phyloP scores from a whole-genome alignment of 139 green algal species.

The Ostreobium quekettii region DNA sequence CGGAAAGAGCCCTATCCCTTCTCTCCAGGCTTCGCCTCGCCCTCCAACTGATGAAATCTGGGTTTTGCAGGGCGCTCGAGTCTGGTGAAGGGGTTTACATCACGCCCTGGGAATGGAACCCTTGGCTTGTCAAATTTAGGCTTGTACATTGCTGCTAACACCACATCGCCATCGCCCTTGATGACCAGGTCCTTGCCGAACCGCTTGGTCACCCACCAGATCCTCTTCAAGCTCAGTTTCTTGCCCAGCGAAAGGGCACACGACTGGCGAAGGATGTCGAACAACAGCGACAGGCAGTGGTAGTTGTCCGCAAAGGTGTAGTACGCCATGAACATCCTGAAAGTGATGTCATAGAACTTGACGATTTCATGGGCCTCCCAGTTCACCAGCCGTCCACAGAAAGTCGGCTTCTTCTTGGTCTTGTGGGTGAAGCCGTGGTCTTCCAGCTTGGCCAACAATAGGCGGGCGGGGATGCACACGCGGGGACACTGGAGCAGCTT shows the following conservation, averaged over 20 bases:
- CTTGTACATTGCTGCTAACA: background rate
- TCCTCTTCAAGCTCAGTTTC: constrained; percentile 10
- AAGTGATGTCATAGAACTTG: constrained; percentile 11
- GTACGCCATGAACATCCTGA: constrained; percentile 7
- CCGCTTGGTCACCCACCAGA: background rate
- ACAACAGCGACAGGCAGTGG: constrained; percentile 9
- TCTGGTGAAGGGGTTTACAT: constrained; percentile 7
- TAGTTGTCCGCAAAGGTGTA: constrained; percentile 17
- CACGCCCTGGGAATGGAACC: background rate
- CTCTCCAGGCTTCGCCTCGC: too few species aligned
- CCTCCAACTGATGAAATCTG: too few species aligned
- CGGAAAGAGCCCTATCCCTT: too few species aligned
- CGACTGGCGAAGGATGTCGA: constrained; percentile 9
- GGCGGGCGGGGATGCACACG: constrained; percentile 11
- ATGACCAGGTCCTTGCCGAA: constrained; percentile 13
- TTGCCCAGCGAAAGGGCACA: constrained; percentile 1
- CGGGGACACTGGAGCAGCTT: background rate
- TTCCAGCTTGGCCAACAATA: constrained; percentile 5
- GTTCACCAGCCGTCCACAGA: background rate
- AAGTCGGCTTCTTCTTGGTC: background rate
- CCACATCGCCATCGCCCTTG: background rate
- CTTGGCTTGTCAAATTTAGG: background rate
- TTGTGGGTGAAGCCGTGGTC: background rate
- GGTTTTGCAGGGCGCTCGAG: too few species aligned
- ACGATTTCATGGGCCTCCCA: constrained; percentile 19